phyloP scores from a whole-genome alignment of 1,139 yeast genomes.

The Geotrichum australiense region DNA sequence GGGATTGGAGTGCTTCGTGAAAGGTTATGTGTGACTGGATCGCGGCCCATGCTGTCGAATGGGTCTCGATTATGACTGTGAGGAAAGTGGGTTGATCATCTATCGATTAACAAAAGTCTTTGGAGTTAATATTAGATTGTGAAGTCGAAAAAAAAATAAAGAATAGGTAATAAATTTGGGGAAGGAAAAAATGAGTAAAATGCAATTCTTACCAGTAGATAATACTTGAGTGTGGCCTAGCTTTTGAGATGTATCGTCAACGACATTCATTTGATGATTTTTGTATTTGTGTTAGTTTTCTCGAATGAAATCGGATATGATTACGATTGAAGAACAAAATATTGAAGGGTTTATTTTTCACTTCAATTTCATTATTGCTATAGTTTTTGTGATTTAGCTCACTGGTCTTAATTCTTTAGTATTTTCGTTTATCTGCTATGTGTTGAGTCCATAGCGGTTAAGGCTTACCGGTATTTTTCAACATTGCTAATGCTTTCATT shows the following conservation, averaged over 20 bases:
- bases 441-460: too few species aligned
- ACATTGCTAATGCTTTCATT: too few species aligned
- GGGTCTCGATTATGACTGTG: constrained; percentile 70
- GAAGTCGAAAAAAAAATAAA: constrained; percentile 1
- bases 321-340: too few species aligned
- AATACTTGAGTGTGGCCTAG: constrained; percentile 24
- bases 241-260: constrained; percentile 35
- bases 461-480: too few species aligned
- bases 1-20: constrained; percentile 50
- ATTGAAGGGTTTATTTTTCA: too few species aligned
- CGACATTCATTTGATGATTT: constrained; percentile 40
- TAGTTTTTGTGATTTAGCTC: too few species aligned
- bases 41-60: constrained; percentile 69
- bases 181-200: constrained; percentile 3
- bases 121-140: constrained; percentile 9
- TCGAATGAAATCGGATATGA: too few species aligned
- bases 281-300: too few species aligned
- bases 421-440: too few species aligned
- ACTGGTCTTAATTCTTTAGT: too few species aligned
- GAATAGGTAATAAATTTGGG: constrained; percentile 1
- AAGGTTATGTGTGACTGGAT: constrained; percentile 43
- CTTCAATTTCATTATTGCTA: too few species aligned
- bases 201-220: constrained; percentile 17
- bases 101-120: constrained; percentile 11
- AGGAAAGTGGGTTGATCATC: constrained; percentile 80